phyloP scores from a whole-genome alignment of 495 filamentous ascomycete species.

The Evernia prunastri region DNA sequence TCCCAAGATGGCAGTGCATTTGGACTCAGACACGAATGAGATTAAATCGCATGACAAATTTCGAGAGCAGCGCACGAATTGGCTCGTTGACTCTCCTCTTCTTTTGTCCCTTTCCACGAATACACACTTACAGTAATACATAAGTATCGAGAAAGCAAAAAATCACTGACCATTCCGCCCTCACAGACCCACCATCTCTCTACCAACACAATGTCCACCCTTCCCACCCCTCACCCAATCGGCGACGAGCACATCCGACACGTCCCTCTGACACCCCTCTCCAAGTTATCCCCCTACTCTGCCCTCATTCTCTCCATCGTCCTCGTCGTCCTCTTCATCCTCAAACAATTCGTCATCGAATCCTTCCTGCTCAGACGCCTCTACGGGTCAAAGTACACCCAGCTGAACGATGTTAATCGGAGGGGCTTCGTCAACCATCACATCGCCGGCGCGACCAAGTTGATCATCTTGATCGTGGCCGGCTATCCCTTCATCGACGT shows the following conservation, averaged over 20 bases:
- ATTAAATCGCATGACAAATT: too few relatives aligned
- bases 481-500: slow-evolving; percentile 43
- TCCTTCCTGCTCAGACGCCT: slow-evolving; percentile 34
- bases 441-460: slow-evolving; percentile 41
- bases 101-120: too few relatives aligned
- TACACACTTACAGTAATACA: neutral
- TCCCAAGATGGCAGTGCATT: too few relatives aligned
- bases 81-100: neutral
- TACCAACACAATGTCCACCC: neutral
- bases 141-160: neutral
- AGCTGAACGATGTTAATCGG: slow-evolving; percentile 35
- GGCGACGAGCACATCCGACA: slow-evolving; percentile 16
- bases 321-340: slow-evolving; percentile 38
- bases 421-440: slow-evolving; percentile 48
- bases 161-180: neutral
- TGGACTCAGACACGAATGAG: too few relatives aligned
- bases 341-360: slow-evolving; percentile 42
- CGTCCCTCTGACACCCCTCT: slow-evolving; percentile 32
- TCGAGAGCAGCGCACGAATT: neutral
- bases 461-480: slow-evolving; percentile 38
- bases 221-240: neutral
- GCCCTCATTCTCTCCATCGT: slow-evolving; percentile 41
- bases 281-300: slow-evolving; percentile 38
- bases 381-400: slow-evolving; percentile 36
- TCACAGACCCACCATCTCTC: neutral